These are phyloP conservation scores for Diplodia seriata DNA, from an alignment of 2,329 filamentous ascomycete genomes.

Conservation along the genomic window DNA sequence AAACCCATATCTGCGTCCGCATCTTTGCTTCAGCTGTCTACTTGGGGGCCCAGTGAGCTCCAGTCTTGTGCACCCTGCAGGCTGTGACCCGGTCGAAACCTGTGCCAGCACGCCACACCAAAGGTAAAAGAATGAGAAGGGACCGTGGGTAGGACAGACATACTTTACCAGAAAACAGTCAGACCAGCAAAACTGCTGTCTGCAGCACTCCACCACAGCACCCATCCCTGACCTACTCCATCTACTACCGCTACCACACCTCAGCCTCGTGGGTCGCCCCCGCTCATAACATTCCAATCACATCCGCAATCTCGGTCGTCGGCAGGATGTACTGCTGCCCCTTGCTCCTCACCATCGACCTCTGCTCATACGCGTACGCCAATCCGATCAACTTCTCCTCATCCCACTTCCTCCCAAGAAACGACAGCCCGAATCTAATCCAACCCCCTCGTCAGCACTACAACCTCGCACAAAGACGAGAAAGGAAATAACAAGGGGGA, in stretches of 20 bases:
- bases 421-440: slow-evolving; percentile 65
- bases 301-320: slow-evolving; percentile 47
- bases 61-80: too few species aligned
- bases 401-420: slow-evolving; percentile 66
- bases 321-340: slow-evolving; percentile 59
- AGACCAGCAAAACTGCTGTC: background rate
- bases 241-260: too few species aligned
- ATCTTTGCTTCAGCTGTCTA: too few species aligned
- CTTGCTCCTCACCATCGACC: slow-evolving; percentile 57
- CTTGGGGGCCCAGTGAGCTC: background rate
- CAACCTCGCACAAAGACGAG: background rate
- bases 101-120: background rate
- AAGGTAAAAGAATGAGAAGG: background rate
- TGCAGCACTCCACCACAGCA: background rate
- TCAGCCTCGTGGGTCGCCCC: background rate
- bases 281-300: slow-evolving; percentile 7
- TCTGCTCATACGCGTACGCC: slow-evolving; percentile 73
- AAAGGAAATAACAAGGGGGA: too few species aligned
- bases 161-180: background rate
- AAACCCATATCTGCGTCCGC: too few species aligned
- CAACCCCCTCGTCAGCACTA: background rate
- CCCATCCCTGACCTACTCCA: background rate
- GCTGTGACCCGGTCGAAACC: background rate
- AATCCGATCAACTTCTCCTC: slow-evolving; percentile 69
- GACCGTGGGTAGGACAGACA: background rate